Percentiles rank a stretch among this genome's conserved stretches.
These are phyloP conservation scores for Ochromonas danica DNA, from an alignment of 108 stramenopile species.

Conservation along the genomic window DNA sequence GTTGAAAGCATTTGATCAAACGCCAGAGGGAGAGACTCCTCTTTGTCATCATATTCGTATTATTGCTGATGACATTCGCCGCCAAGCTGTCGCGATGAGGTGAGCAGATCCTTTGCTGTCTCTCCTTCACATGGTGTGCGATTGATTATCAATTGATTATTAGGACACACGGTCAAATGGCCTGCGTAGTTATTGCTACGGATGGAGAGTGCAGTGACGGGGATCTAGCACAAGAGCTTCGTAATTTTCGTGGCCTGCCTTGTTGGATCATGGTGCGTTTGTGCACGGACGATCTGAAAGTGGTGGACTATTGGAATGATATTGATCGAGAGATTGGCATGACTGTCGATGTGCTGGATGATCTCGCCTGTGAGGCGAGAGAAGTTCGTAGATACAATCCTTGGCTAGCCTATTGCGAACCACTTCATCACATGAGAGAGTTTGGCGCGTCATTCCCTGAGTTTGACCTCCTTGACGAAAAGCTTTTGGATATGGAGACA, in stretches of 20 bases:
- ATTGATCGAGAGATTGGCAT: background rate
- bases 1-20: background rate
- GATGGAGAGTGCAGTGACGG: conserved; percentile 32
- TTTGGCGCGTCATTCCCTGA: background rate
- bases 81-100: background rate
- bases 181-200: conserved; percentile 13
- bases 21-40: conserved; percentile 17
- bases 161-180: conserved; percentile 7
- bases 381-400: background rate
- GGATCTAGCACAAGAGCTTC: background rate
- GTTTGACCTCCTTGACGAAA: conserved; percentile 1
- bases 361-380: background rate
- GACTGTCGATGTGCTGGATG: conserved; percentile 5
- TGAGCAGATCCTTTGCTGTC: too few relatives aligned
- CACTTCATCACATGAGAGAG: conserved; percentile 11
- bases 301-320: background rate
- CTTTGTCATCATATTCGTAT: conserved; percentile 11
- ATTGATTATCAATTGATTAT: too few relatives aligned
- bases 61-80: background rate
- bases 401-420: background rate
- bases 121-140: too few relatives aligned
- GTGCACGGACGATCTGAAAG: conserved; percentile 9
- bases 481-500: conserved; percentile 13
- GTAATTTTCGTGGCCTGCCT: background rate
- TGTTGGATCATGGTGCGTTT: conserved; percentile 4